Conservation (phyloP, 805 yeast species). For the Pichia rugopelliculosa region DNA sequence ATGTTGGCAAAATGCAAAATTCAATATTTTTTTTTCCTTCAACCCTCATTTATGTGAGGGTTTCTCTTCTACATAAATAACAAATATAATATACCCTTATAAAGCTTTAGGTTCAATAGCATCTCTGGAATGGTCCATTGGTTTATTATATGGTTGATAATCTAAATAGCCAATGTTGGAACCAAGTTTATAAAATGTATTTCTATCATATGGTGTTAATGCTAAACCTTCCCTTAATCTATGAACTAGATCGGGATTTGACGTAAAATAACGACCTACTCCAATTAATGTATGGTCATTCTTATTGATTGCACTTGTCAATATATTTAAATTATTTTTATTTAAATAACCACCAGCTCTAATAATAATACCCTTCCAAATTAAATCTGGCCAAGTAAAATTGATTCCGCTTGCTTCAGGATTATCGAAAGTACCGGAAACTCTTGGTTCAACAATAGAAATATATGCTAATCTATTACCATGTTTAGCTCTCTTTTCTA, state of each 20-base stretch:
- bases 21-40: background rate
- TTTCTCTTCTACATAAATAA: background rate
- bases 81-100: no score
- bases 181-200: conserved; percentile 28
- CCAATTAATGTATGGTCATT: conserved; percentile 39
- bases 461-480: conserved; percentile 20
- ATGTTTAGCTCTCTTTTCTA: conserved; percentile 27
- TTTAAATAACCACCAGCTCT: conserved; percentile 22
- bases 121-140: conserved; percentile 11
- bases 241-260: conserved; percentile 38
- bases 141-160: conserved; percentile 9
- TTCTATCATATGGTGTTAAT: conserved; percentile 34
- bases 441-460: conserved; percentile 53
- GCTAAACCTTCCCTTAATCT: conserved; percentile 30
- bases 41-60: background rate
- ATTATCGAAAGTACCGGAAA: conserved; percentile 42
- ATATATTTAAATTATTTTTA: conserved; percentile 16
- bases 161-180: conserved; percentile 13
- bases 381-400: conserved; percentile 14
- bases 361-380: conserved; percentile 19
- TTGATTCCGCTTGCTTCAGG: conserved; percentile 5
- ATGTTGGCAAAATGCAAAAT: conserved; percentile 20
- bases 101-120: conserved; percentile 7
- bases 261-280: conserved; percentile 32
- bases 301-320: conserved; percentile 12